Percentiles rank a stretch among this genome's conserved stretches.
These are phyloP conservation scores for Tuber microsphaerosporum DNA, from an alignment of 495 filamentous ascomycete species.

Conservation along the genomic window DNA sequence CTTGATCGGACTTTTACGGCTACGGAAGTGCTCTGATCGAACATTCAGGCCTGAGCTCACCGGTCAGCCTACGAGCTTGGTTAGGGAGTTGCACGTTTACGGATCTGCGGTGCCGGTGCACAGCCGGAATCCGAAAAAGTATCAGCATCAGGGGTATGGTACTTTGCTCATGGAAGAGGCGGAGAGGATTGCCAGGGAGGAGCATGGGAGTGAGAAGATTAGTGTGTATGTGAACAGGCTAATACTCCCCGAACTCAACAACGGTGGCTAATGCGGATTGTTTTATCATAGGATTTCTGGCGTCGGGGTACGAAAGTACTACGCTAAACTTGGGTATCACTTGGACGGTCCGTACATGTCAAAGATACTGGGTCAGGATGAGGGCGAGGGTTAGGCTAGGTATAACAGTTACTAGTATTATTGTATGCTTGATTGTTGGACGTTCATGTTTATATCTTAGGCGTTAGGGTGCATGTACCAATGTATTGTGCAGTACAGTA, in stretches of 20 bases:
- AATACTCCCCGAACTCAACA: no score
- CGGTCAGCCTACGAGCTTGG: slow-evolving; percentile 79
- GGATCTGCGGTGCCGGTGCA: slow-evolving; percentile 92
- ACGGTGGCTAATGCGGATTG: slow-evolving; percentile 7
- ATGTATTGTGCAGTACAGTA: not conserved
- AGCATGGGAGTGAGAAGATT: slow-evolving; percentile 89
- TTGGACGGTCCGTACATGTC: slow-evolving; percentile 89
- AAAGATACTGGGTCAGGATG: slow-evolving; percentile 50
- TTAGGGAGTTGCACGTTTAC: slow-evolving; percentile 93
- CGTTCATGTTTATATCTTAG: not conserved
- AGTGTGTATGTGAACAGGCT: slow-evolving; percentile 51
- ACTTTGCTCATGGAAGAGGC: slow-evolving; percentile 97
- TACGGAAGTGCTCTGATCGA: slow-evolving; percentile 80
- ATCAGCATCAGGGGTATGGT: slow-evolving; percentile 96
- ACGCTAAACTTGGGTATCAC: slow-evolving; percentile 82
- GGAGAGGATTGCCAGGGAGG: slow-evolving; percentile 84
- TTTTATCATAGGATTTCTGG: slow-evolving; percentile 59
- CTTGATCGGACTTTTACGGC: slow-evolving; percentile 78
- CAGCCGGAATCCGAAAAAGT: slow-evolving; percentile 85
- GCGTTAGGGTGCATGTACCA: not conserved
- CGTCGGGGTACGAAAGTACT: slow-evolving; percentile 90
- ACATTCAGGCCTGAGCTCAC: slow-evolving; percentile 85
- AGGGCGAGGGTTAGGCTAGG: not conserved
- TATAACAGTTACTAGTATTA: not conserved
- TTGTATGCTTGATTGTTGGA: not conserved